phyloP scores from a whole-genome alignment of 176 grass and related monocot genomes.

The Phoenix dactylifera region DNA sequence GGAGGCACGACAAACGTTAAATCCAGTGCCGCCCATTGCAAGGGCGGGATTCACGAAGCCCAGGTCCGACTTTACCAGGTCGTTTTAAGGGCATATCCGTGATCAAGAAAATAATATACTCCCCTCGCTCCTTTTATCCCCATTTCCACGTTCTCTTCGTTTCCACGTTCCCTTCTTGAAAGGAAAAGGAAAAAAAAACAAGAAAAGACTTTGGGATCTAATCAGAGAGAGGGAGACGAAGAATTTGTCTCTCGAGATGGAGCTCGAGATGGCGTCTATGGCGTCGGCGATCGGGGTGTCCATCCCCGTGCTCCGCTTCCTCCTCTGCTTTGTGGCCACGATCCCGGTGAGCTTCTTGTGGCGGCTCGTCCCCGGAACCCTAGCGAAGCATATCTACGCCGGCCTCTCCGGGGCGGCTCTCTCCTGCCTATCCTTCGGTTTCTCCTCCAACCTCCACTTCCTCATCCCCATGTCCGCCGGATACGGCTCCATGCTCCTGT shows the following conservation, averaged over 20 bases:
- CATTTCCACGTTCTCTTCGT: no score
- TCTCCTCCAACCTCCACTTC: conserved; percentile 87
- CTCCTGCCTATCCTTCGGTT: conserved; percentile 86
- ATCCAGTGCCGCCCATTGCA: no score
- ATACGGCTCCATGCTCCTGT: conserved; percentile 75
- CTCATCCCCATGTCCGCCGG: conserved; percentile 69
- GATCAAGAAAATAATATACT: no score
- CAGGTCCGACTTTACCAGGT: no score
- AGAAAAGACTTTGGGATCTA: no score
- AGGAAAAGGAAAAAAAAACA: no score
- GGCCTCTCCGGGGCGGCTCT: conserved; percentile 59
- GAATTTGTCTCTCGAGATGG: conserved; percentile 27
- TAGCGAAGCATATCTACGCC: conserved; percentile 74
- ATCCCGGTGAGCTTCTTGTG: conserved; percentile 89
- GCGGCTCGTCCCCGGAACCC: conserved; percentile 48
- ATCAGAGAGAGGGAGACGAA: no score
- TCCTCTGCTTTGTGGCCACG: conserved; percentile 90
- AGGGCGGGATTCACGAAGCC: no score
- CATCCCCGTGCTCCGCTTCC: conserved; percentile 86
- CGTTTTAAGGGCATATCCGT: no score
- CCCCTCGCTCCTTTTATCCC: no score
- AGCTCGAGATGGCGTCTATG: conserved; percentile 63
- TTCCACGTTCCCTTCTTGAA: no score
- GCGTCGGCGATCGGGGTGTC: conserved; percentile 88
- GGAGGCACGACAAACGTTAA: no score